Evolutionary conservation across 1,284 basidiomycete species (phyloP), one percentile per base, ranked within the genome.

Genomic region (Cutaneotrichosporon sp.): DNA sequence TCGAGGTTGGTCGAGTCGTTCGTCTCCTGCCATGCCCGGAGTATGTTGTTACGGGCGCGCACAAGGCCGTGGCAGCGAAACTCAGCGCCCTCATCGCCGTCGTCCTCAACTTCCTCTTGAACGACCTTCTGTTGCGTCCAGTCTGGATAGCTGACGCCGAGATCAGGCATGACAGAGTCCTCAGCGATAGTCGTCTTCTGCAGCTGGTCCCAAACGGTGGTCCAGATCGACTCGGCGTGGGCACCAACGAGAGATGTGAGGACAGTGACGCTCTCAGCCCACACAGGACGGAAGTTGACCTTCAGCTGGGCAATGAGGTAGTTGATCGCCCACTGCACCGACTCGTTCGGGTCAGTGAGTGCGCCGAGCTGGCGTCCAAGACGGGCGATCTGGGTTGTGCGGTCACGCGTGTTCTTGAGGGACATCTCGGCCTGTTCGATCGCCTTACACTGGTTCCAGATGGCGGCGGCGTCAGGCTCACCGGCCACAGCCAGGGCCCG

Each of bases 271-370:
- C 92, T 86, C n/a, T 93, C 89, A 6, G 86, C 85, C 90, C 93
- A 98, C 13, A 96, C 73, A 0, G 95, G 95, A 38, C 91, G 86
- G 55, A 97, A 82, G 76, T 93, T 93, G 70, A 97, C 89, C 81
- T 97, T 97, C 56, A 97, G 82, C 77, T 97, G 93, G 2, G 74
- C 66, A 34, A 77, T 60, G 31, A 80, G 71, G 59, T 80, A 76
- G 5, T 63, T 70, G 46, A 80, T 59, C 10, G 67, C 65, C 11
- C 56, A 42, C n/a, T 52, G 26, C 11, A 47, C 34, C 1, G 64
- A 64, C 13, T 30, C 36, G 58, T 59, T 30, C 65, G 63, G 42
- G 62, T 65, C 22, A 59, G 75, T 53, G 61, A 73, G 31, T 9
- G 68, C 65, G 0, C 60, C 73, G 2, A 81, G 68, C 51, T 76